Evolutionary conservation across 306 rosid genomes (phyloP).

Genomic region (Pyrus bretschneideri): DNA sequence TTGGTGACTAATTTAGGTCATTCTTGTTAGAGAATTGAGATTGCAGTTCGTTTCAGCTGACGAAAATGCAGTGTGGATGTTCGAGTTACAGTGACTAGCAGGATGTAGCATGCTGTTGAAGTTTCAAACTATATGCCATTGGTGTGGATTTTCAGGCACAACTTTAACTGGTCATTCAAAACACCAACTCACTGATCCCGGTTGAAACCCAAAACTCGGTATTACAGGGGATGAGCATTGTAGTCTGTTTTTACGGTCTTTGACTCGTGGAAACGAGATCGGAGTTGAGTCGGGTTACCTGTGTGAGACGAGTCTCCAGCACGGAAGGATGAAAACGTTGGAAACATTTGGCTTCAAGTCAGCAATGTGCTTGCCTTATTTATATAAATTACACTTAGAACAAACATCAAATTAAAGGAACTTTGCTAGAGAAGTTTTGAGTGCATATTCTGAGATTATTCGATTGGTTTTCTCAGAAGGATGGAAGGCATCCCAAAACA

Average conservation of each 20-base stretch:
- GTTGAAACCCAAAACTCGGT: too few species aligned
- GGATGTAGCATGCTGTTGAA: neutral
- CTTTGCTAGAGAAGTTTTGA: constrained; percentile 18
- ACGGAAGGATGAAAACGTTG: too few species aligned
- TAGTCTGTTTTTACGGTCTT: too few species aligned
- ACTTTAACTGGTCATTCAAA: too few species aligned
- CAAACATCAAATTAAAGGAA: constrained; percentile 12
- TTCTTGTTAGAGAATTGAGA: neutral
- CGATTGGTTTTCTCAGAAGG: constrained; percentile 30
- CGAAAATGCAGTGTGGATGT: neutral
- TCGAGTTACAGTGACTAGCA: neutral
- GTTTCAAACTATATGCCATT: neutral
- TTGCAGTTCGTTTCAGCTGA: neutral
- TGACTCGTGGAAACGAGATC: too few species aligned
- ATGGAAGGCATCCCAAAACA: constrained; percentile 47
- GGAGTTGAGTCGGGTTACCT: too few species aligned
- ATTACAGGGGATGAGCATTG: too few species aligned
- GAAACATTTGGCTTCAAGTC: too few species aligned
- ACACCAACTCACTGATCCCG: too few species aligned
- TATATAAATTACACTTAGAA: neutral
- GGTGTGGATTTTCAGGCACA: too few species aligned
- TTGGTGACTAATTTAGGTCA: neutral
- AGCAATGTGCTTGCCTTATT: neutral
- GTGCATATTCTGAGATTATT: constrained; percentile 12
- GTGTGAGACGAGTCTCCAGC: too few species aligned